Conservation (phyloP, 148 eudicot genomes). For the Tetragonia tetragonoides region DNA sequence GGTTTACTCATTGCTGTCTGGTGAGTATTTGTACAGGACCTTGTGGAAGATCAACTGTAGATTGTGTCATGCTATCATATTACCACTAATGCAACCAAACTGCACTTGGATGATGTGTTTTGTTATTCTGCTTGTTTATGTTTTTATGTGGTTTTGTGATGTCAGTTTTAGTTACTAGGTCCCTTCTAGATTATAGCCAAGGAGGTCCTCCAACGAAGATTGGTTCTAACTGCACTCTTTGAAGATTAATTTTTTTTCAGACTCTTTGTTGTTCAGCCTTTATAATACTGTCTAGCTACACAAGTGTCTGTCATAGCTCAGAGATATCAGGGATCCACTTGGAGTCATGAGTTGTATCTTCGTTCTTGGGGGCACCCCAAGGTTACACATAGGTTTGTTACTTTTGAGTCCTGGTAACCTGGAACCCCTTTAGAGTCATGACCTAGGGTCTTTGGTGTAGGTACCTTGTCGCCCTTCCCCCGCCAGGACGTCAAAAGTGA, state of each 20-base stretch:
- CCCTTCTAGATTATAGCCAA: not conserved
- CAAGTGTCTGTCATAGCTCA: not conserved
- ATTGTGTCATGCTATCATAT: not conserved
- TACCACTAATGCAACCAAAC: not conserved
- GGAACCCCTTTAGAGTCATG: not conserved
- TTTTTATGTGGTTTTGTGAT: not conserved
- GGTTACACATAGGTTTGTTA: not conserved
- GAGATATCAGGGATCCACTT: not conserved
- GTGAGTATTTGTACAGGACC: slow-evolving; percentile 47
- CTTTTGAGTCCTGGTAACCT: not conserved
- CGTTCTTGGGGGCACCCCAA: not conserved
- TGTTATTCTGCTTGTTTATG: not conserved
- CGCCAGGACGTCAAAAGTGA: not conserved
- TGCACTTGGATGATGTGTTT: not conserved
- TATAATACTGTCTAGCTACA: not conserved
- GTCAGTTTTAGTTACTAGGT: not conserved
- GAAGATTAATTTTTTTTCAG: not conserved
- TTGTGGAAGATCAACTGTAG: not conserved
- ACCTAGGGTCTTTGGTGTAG: not conserved
- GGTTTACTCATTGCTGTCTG: slow-evolving; percentile 90
- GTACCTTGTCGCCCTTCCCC: too few species aligned
- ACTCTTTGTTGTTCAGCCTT: not conserved
- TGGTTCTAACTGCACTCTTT: not conserved
- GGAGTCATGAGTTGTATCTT: not conserved
- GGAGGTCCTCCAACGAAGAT: not conserved